Evolutionary conservation across 495 filamentous ascomycete genomes (phyloP), one percentile per base, ranked within the genome.

Genomic region (Corynascus novoguineensis): DNA sequence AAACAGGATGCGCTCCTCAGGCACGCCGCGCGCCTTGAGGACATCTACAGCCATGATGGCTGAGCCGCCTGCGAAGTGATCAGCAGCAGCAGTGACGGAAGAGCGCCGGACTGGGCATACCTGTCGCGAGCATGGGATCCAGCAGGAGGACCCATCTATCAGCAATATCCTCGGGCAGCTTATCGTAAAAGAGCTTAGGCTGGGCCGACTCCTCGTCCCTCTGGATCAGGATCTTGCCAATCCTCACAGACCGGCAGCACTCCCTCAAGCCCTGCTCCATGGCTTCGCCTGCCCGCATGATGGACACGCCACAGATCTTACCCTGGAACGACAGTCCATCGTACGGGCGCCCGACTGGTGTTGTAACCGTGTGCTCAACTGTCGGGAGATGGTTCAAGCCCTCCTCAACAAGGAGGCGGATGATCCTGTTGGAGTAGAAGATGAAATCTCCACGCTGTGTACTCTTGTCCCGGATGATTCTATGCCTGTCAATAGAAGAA

Each of bases 361-460:
- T 97, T 19, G 87, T 93, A 59, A 97, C 83, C 4, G 85, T 83
- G 64, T 93, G 88, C 62, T 88, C 86, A 28, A 95, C 81, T 21
- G 95, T 90, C 15, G 93, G 93, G 27, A 97, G 83, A 72, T 98
- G 93, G 71, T 98, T 98, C 32, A 98, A 78, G 12, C 95, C 93
- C 73, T 97, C 93, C 72, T 98, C 93, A 24, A 98, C 95, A 11
- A 98, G 81, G n/a, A 98, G 80, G 22, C 95, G 90, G 67, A 97
- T 97, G 67, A 98, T 97, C 60, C 93, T 84, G 75, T 98, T 98
- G 46, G 92, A 96, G 73, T 97, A 96, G 78, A 98, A 98, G 64
- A 98, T 96, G 72, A 97, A 98, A 72, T 97, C 93, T 34, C 90
- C 93, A 48, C 93, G 87, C 29, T 81, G 78, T 9, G 95, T 98